Evolutionary conservation across 176 grass and related monocot genomes (phyloP).

Genomic region (Eleusine indica): DNA sequence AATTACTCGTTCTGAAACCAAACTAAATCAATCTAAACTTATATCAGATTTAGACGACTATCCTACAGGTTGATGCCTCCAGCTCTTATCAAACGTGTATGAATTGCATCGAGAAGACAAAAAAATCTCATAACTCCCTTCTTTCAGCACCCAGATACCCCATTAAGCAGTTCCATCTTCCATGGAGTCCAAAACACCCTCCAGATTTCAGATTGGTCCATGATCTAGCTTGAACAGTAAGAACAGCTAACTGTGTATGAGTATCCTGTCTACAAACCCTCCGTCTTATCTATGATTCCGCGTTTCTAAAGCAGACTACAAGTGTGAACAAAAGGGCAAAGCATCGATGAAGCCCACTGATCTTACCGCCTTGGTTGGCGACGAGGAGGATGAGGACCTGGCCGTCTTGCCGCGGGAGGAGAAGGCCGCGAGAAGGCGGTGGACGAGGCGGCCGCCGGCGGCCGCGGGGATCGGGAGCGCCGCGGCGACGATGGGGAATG

Average conservation of each 20-base stretch:
- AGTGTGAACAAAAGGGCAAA: background rate
- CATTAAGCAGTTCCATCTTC: background rate
- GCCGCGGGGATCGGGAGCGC: constrained; percentile 51
- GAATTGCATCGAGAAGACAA: background rate
- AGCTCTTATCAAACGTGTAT: background rate
- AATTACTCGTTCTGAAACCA: background rate
- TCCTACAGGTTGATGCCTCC: background rate
- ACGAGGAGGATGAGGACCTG: constrained; percentile 30
- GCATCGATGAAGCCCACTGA: background rate
- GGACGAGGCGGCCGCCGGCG: constrained; percentile 40
- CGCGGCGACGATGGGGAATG: constrained; percentile 49
- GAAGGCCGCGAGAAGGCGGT: constrained; percentile 43
- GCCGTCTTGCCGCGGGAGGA: constrained; percentile 54
- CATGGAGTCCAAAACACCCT: background rate
- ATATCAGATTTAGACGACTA: background rate
- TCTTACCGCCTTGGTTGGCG: constrained; percentile 51
- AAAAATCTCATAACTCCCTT: background rate
- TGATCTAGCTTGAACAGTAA: background rate
- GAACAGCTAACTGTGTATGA: background rate
- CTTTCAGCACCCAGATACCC: background rate
- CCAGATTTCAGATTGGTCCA: background rate
- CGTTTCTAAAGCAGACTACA: background rate
- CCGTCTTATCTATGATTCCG: background rate
- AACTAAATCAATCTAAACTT: background rate
- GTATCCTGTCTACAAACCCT: background rate